Percentiles rank a stretch among this genome's conserved stretches.
These are phyloP conservation scores for Aspergillus fumigatus DNA, from an alignment of 2,329 filamentous ascomycete genomes.

Conservation along the genomic window DNA sequence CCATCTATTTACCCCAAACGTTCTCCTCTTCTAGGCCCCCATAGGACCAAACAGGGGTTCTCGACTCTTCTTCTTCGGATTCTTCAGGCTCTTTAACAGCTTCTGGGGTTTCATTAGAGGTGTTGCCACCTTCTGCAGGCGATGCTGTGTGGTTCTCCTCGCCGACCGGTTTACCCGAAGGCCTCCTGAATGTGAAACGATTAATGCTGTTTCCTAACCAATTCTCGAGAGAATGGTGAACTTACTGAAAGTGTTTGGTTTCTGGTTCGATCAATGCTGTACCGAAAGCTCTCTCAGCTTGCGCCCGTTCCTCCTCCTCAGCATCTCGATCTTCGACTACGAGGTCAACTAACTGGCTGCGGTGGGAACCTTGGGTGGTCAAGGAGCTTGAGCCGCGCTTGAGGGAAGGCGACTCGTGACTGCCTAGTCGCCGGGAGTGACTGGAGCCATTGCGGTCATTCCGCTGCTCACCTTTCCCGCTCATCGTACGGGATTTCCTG, in stretches of 20 bases:
- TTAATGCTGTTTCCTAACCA: not conserved
- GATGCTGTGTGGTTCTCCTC: slow-evolving; percentile 13
- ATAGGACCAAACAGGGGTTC: slow-evolving; percentile 21
- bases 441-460: slow-evolving; percentile 26
- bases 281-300: slow-evolving; percentile 58
- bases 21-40: slow-evolving; percentile 36
- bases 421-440: slow-evolving; percentile 30
- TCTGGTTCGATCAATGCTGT: slow-evolving; percentile 54
- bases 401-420: slow-evolving; percentile 18
- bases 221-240: slow-evolving; percentile 1
- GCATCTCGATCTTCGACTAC: slow-evolving; percentile 61
- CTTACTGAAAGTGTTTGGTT: slow-evolving; percentile 30
- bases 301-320: slow-evolving; percentile 58
- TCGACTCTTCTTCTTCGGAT: slow-evolving; percentile 10
- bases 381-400: slow-evolving; percentile 30
- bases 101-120: slow-evolving; percentile 14
- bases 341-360: slow-evolving; percentile 62
- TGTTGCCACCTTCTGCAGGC: slow-evolving; percentile 4
- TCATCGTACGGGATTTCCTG: slow-evolving; percentile 26
- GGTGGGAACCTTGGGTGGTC: slow-evolving; percentile 53
- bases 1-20: slow-evolving; percentile 28
- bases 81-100: not conserved
- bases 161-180: slow-evolving; percentile 27
- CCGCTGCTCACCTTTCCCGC: slow-evolving; percentile 14
- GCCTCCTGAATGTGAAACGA: slow-evolving; percentile 22